Evolutionary conservation across 2,329 filamentous ascomycete species (phyloP).

Genomic region (Nannizzia gypsea): DNA sequence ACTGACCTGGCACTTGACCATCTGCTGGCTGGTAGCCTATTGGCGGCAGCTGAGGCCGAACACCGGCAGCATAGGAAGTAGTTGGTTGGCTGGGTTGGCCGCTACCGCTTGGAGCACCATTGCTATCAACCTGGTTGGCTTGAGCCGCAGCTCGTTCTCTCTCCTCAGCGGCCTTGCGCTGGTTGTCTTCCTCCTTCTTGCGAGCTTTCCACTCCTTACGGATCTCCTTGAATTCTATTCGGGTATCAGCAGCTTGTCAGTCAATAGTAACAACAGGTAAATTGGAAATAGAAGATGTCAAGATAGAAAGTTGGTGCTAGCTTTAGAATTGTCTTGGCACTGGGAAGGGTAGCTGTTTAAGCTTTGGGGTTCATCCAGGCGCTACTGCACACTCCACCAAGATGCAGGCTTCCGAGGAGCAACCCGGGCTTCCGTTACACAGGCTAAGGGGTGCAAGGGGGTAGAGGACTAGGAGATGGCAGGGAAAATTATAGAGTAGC

Average conservation of each 20-base stretch:
- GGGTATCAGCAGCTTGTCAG: conserved; percentile 14
- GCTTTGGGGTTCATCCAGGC: conserved; percentile 37
- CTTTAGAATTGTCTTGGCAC: conserved; percentile 15
- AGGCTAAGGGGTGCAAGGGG: conserved; percentile 29
- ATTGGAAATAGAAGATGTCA: background rate
- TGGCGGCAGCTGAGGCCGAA: conserved; percentile 58
- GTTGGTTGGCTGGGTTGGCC: conserved; percentile 19
- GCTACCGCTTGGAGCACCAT: conserved; percentile 31
- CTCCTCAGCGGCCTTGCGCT: conserved; percentile 83
- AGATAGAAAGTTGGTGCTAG: conserved; percentile 4
- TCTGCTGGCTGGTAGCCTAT: conserved; percentile 58
- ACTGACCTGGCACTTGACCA: conserved; percentile 47
- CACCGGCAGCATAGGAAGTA: conserved; percentile 37
- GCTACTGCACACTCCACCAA: conserved; percentile 43
- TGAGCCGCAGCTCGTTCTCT: conserved; percentile 54
- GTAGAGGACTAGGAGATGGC: conserved; percentile 22
- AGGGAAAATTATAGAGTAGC: background rate
- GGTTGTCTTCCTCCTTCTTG: conserved; percentile 95
- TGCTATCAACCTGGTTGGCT: conserved; percentile 38
- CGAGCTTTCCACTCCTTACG: conserved; percentile 98
- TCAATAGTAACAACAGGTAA: background rate
- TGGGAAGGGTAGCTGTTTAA: conserved; percentile 26
- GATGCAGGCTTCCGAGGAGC: conserved; percentile 25
- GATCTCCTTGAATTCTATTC: conserved; percentile 91
- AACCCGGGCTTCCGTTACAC: conserved; percentile 38